Conservation (phyloP, 108 stramenopile species). For the Asterionellopsis glacialis region DNA sequence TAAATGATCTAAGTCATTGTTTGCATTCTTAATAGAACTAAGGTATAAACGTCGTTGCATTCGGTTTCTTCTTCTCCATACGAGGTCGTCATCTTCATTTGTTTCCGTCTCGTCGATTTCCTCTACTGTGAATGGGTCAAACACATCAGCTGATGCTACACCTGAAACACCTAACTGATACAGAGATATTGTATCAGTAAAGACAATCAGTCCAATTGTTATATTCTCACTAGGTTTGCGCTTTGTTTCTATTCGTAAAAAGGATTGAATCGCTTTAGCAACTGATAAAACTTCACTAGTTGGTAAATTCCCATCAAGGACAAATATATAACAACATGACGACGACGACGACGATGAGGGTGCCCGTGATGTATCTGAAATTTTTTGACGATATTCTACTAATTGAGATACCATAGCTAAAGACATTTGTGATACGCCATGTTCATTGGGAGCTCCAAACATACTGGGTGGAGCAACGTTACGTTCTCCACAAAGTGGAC, state of each 20-base stretch:
- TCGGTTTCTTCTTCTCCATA: not conserved
- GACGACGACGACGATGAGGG: not conserved
- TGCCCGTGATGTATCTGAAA: conserved; percentile 13
- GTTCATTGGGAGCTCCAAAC: not conserved
- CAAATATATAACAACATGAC: conserved; percentile 27
- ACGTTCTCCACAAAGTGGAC: conserved; percentile 34
- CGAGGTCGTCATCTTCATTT: conserved; percentile 12
- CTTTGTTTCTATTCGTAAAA: conserved; percentile 3
- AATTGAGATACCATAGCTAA: conserved; percentile 13
- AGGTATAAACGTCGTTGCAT: conserved; percentile 24
- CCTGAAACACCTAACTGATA: conserved; percentile 45
- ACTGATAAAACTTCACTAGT: conserved; percentile 32
- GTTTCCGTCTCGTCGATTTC: not conserved
- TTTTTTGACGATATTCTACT: conserved; percentile 40
- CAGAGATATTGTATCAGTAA: conserved; percentile 34
- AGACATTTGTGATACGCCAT: not conserved
- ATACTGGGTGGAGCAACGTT: conserved; percentile 28
- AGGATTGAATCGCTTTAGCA: conserved; percentile 21
- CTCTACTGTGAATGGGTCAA: conserved; percentile 7
- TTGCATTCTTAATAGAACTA: not conserved
- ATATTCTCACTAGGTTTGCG: not conserved
- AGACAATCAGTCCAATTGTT: conserved; percentile 39
- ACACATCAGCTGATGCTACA: conserved; percentile 37
- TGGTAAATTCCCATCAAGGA: conserved; percentile 45
- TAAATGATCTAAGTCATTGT: conserved; percentile 17